These are phyloP conservation scores for Citrullus mucosospermus DNA, from an alignment of 306 rosid species.

Conservation along the genomic window DNA sequence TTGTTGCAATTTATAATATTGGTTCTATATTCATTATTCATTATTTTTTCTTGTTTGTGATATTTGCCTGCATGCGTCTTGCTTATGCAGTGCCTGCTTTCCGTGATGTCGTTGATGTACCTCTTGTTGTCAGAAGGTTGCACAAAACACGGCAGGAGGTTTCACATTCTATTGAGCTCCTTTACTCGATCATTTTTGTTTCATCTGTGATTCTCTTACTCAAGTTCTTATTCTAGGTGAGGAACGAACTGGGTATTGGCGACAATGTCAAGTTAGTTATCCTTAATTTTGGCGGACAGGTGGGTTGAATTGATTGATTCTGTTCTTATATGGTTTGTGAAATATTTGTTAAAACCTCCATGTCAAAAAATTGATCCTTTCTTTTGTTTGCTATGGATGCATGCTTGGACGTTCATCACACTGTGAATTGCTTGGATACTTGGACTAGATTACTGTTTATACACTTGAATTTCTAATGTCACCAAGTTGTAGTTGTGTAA, in stretches of 20 bases:
- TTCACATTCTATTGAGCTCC: slow-evolving; percentile 10
- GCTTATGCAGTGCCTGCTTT: slow-evolving; percentile 77
- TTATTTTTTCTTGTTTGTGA: background rate
- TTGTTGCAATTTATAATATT: background rate
- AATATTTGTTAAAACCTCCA: background rate
- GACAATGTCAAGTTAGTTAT: slow-evolving; percentile 68
- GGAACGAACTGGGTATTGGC: slow-evolving; percentile 58
- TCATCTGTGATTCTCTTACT: background rate
- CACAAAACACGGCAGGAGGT: slow-evolving; percentile 88
- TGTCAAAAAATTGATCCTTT: background rate
- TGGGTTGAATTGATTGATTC: slow-evolving; percentile 9
- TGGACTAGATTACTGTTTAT: background rate
- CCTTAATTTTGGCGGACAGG: slow-evolving; percentile 99
- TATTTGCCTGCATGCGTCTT: background rate
- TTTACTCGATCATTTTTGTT: slow-evolving; percentile 10
- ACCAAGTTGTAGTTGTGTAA: background rate
- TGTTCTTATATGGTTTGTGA: background rate
- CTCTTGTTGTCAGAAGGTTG: slow-evolving; percentile 88
- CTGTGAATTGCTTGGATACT: background rate
- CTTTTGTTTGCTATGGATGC: background rate
- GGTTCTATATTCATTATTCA: background rate
- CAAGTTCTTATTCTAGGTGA: slow-evolving; percentile 45
- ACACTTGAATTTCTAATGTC: background rate
- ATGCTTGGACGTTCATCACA: background rate
- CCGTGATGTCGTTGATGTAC: slow-evolving; percentile 83